These are phyloP conservation scores for Cercophora newfieldiana DNA, from an alignment of 495 filamentous ascomycete species.

Conservation along the genomic window DNA sequence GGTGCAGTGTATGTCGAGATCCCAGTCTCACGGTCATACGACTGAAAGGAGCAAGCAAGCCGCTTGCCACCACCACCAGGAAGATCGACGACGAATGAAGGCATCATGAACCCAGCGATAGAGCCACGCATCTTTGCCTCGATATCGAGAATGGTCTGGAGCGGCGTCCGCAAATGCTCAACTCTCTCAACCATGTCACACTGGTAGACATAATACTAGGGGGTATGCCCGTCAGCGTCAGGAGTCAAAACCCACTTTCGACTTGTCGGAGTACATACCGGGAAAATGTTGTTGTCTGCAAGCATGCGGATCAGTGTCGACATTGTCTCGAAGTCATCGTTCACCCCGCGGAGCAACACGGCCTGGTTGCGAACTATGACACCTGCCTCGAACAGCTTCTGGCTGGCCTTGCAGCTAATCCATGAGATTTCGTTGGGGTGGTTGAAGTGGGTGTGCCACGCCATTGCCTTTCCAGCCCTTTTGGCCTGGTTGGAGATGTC, in stretches of 20 bases:
- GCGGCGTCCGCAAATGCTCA: conserved; percentile 62
- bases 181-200: conserved; percentile 57
- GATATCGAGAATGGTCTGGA: conserved; percentile 55
- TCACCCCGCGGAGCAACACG: conserved; percentile 57
- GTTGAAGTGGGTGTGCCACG: conserved; percentile 64
- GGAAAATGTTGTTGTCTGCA: conserved; percentile 55
- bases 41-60: conserved; percentile 49
- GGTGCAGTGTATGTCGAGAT: conserved; percentile 55
- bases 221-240: conserved; percentile 11
- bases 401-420: conserved; percentile 53
- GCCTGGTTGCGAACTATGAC: conserved; percentile 54
- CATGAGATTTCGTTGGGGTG: conserved; percentile 60
- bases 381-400: conserved; percentile 49
- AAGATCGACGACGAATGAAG: conserved; percentile 61
- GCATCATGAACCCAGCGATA: conserved; percentile 61
- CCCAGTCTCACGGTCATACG: conserved; percentile 53
- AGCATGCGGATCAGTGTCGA: conserved; percentile 49
- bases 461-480: conserved; percentile 55
- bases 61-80: conserved; percentile 63
- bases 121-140: conserved; percentile 56
- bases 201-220: conserved; percentile 60
- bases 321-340: conserved; percentile 56
- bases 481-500: conserved; percentile 47
- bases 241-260: neutral
- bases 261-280: conserved; percentile 39